A percentile compares a stretch with the other conserved stretches of the same genome.
phyloP scores from a whole-genome alignment of 352 stramenopile species.

The Thraustochytrium striatum region DNA sequence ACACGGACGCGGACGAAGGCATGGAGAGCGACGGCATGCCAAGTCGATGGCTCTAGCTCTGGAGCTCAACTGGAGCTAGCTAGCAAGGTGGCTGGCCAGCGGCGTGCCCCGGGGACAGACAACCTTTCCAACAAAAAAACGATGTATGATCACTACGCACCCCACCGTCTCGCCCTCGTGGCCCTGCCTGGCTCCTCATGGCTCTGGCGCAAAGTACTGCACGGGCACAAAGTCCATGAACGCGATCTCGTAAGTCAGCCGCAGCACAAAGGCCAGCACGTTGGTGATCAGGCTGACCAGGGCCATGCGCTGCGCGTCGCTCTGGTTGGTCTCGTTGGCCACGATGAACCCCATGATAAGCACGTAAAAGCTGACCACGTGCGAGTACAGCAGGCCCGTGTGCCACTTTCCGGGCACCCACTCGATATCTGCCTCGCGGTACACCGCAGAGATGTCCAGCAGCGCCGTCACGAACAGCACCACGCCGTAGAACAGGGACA shows the following conservation, averaged over 20 bases:
- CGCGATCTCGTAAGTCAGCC: constrained; percentile 20
- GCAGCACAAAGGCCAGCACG: constrained; percentile 12
- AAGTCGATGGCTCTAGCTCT: not conserved
- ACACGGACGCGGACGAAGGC: constrained; percentile 4
- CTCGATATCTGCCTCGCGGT: constrained; percentile 16
- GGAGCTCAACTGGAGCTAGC: too few relatives aligned
- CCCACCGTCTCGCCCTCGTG: too few relatives aligned
- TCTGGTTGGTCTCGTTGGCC: constrained; percentile 30
- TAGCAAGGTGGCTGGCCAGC: too few relatives aligned
- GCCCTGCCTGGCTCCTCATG: too few relatives aligned
- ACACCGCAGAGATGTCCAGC: not conserved
- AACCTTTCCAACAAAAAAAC: too few relatives aligned
- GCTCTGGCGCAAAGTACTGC: not conserved
- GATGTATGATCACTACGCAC: too few relatives aligned
- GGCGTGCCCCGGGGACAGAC: too few relatives aligned
- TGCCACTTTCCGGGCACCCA: constrained; percentile 15
- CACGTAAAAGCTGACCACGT: constrained; percentile 28
- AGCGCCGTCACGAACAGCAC: not conserved
- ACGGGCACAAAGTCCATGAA: constrained; percentile 37
- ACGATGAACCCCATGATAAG: constrained; percentile 20
- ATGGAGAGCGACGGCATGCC: not conserved
- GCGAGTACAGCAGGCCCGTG: constrained; percentile 15
- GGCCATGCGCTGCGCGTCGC: not conserved
- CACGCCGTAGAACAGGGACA: constrained; percentile 26
- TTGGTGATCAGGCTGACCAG: not conserved